phyloP scores from a whole-genome alignment of 1,284 basidiomycete genomes.

The Pisolithus thermaeus region DNA sequence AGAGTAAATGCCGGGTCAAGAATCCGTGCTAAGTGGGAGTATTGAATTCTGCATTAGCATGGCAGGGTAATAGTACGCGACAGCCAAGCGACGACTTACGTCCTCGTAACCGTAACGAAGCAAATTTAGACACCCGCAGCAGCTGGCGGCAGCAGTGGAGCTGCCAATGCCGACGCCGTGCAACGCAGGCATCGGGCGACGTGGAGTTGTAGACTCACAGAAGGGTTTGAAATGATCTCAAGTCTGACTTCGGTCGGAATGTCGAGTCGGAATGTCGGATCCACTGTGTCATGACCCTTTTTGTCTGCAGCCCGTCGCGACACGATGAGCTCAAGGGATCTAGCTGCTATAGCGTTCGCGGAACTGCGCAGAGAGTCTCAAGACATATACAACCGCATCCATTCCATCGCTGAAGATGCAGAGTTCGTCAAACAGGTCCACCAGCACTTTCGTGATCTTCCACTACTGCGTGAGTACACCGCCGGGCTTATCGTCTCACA shows the following conservation, averaged over 20 bases:
- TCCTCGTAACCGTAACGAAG: neutral
- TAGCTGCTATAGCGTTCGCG: conserved; percentile 8
- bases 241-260: too few species aligned
- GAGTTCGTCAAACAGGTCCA: conserved; percentile 61
- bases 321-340: conserved; percentile 1
- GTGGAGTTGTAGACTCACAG: neutral
- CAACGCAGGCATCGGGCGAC: neutral
- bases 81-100: conserved; percentile 6
- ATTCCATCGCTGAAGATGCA: conserved; percentile 78
- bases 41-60: neutral
- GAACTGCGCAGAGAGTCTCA: conserved; percentile 57
- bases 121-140: neutral
- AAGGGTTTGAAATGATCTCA: neutral
- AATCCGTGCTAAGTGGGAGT: neutral
- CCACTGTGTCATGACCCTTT: too few species aligned
- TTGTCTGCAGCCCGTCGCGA: neutral
- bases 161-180: neutral
- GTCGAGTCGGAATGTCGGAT: too few species aligned
- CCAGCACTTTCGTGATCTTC: conserved; percentile 49
- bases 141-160: neutral
- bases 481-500: too few species aligned
- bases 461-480: conserved; percentile 57
- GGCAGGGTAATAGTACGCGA: neutral
- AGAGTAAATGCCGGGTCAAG: conserved; percentile 1
- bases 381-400: conserved; percentile 81